Percentiles rank a stretch among this genome's conserved stretches.
Conservation (phyloP, 2,329 filamentous ascomycete genomes). For the Colletotrichum lindemuthianum region DNA sequence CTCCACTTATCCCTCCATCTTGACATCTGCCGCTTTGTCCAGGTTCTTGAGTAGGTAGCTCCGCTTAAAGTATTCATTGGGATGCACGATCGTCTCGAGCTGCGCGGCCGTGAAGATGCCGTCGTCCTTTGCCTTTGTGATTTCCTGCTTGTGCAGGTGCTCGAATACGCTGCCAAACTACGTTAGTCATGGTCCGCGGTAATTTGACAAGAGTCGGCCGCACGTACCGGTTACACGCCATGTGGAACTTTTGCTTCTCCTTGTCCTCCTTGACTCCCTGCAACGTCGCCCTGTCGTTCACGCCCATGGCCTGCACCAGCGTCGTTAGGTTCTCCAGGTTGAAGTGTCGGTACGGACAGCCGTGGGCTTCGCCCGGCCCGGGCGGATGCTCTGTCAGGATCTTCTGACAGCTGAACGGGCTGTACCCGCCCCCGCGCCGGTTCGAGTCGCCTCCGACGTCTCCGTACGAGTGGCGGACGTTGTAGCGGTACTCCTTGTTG, state of each 20-base stretch:
- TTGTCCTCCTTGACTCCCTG: constrained; percentile 90
- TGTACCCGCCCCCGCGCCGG: constrained; percentile 86
- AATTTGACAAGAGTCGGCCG: no score
- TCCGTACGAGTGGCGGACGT: constrained; percentile 93
- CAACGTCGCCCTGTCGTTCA: constrained; percentile 80
- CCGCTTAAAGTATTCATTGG: constrained; percentile 97
- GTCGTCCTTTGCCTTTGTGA: constrained; percentile 81
- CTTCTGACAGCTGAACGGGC: constrained; percentile 93
- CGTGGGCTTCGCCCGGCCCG: constrained; percentile 87
- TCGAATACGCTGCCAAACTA: constrained; percentile 78
- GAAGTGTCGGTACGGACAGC: constrained; percentile 97
- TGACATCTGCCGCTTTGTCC: constrained; percentile 63
- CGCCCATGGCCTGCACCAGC: constrained; percentile 80
- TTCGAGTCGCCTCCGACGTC: constrained; percentile 95
- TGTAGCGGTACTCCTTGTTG: constrained; percentile 98
- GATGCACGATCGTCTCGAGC: constrained; percentile 94
- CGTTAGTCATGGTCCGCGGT: no score
- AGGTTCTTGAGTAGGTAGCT: constrained; percentile 90
- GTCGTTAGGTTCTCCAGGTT: constrained; percentile 84
- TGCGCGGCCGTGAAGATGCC: constrained; percentile 77
- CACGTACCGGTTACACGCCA: constrained; percentile 88
- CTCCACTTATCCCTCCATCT: constrained; percentile 63
- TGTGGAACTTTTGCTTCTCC: constrained; percentile 87
- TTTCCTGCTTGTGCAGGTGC: constrained; percentile 80
- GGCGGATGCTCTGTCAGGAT: constrained; percentile 90